phyloP scores from a whole-genome alignment of 2,329 filamentous ascomycete species.

The Hypocrella siamensis region DNA sequence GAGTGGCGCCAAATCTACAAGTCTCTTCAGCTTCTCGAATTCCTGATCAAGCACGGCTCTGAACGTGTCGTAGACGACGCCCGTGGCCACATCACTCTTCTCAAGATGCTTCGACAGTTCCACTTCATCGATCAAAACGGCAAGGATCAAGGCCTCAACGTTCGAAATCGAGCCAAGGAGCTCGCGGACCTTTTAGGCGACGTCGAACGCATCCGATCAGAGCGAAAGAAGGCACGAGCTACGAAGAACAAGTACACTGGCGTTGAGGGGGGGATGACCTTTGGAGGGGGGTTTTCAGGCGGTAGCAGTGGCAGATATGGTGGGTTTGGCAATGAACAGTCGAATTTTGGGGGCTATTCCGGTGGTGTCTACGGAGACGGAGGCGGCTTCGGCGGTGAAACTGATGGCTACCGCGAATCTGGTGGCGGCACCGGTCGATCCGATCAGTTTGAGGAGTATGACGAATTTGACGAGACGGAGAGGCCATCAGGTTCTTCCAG shows the following conservation, averaged over 20 bases:
- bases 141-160: constrained; percentile 96
- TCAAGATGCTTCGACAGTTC: constrained; percentile 98
- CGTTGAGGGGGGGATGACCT: constrained; percentile 64
- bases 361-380: constrained; percentile 87
- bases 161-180: constrained; percentile 92
- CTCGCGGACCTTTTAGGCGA: constrained; percentile 85
- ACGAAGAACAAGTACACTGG: constrained; percentile 94
- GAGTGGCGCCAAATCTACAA: constrained; percentile 99
- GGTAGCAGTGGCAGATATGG: constrained; percentile 51
- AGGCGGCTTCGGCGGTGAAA: constrained; percentile 60
- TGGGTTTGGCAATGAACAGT: constrained; percentile 81
- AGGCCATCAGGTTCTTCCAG: constrained; percentile 29
- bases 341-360: constrained; percentile 51
- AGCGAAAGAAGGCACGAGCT: constrained; percentile 76
- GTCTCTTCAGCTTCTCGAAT: constrained; percentile 88
- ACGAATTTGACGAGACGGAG: constrained; percentile 76
- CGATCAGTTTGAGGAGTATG: constrained; percentile 90
- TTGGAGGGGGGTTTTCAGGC: constrained; percentile 36
- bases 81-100: constrained; percentile 79
- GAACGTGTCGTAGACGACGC: constrained; percentile 96
- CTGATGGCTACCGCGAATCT: constrained; percentile 73
- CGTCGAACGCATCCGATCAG: constrained; percentile 68
- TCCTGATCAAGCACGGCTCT: constrained; percentile 94
- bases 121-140: constrained; percentile 93
- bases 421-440: constrained; percentile 71